These are phyloP conservation scores for Bryum argenteum DNA, from an alignment of 225 moss, liverwort and hornwort species.

Conservation along the genomic window DNA sequence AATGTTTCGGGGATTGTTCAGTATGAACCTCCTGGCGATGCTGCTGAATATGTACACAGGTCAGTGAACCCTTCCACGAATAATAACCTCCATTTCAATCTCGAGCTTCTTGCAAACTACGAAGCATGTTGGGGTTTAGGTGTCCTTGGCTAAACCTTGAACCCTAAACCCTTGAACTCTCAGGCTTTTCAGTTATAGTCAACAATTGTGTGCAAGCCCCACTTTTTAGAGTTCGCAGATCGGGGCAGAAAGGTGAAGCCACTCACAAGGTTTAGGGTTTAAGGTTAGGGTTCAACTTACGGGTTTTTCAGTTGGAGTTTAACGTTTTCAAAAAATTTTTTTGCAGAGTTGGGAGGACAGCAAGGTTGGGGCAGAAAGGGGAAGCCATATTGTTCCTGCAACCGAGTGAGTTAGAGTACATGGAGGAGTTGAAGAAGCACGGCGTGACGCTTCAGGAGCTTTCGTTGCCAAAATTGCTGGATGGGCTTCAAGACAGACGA, in stretches of 20 bases:
- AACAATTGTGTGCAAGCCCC: too few relatives aligned
- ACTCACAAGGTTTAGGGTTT: too few relatives aligned
- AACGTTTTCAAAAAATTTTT: not conserved
- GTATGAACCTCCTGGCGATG: constrained; percentile 98
- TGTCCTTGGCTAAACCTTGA: not conserved
- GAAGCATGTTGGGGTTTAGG: not conserved
- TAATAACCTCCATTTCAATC: not conserved
- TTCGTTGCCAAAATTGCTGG: constrained; percentile 63
- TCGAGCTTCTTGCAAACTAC: not conserved
- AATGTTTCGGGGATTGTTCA: constrained; percentile 91
- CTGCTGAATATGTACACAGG: constrained; percentile 99
- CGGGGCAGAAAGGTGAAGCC: too few relatives aligned
- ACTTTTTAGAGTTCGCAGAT: too few relatives aligned
- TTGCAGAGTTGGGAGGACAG: constrained; percentile 96
- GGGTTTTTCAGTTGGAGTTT: not conserved
- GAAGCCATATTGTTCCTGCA: constrained; percentile 93
- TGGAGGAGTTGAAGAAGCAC: constrained; percentile 80
- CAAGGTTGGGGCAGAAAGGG: constrained; percentile 84
- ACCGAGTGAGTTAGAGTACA: constrained; percentile 83
- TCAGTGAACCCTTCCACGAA: constrained; percentile 31
- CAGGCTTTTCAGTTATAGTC: too few relatives aligned
- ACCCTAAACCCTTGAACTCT: not conserved
- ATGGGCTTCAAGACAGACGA: constrained; percentile 74
- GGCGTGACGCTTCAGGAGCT: constrained; percentile 82
- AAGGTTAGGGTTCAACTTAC: not conserved